Conservation (phyloP, 768 basidiomycete genomes). For the Boletus sp. region DNA sequence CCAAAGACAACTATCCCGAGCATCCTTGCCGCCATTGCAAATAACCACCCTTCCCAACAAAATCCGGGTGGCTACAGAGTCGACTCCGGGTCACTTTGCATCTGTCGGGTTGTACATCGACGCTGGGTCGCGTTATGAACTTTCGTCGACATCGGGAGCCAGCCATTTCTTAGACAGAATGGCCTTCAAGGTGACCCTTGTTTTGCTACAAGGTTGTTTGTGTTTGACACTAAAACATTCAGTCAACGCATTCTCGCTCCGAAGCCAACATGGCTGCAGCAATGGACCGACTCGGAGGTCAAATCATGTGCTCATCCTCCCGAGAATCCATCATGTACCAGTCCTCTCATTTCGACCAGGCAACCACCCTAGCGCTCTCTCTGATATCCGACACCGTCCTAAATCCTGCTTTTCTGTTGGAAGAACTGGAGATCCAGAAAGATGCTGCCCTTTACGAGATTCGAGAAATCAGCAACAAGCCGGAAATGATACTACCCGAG, state of each 20-base stretch:
- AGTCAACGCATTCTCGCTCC: constrained; percentile 76
- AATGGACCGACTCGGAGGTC: constrained; percentile 83
- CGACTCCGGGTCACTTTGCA: constrained; percentile 90
- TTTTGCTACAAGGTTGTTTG: neutral
- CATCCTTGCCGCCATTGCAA: constrained; percentile 41
- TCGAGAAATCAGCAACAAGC: constrained; percentile 82
- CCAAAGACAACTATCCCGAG: constrained; percentile 27
- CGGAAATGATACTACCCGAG: constrained; percentile 93
- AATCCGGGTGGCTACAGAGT: constrained; percentile 88
- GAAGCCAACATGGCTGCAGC: constrained; percentile 77
- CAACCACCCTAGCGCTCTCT: constrained; percentile 77
- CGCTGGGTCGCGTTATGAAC: constrained; percentile 90
- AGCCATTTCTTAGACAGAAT: constrained; percentile 93
- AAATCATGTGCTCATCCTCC: constrained; percentile 87
- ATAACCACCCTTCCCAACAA: constrained; percentile 90
- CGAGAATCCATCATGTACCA: constrained; percentile 98
- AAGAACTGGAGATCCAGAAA: constrained; percentile 81
- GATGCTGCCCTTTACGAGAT: constrained; percentile 91
- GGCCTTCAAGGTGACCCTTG: constrained; percentile 83
- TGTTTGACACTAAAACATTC: constrained; percentile 3
- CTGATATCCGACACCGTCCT: constrained; percentile 90
- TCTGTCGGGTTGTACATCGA: constrained; percentile 92
- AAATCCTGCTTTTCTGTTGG: constrained; percentile 68
- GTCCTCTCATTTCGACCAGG: constrained; percentile 86
- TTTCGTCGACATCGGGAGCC: constrained; percentile 65